These are phyloP conservation scores for Lentinula aciculospora DNA, from an alignment of 768 basidiomycete species.

Conservation along the genomic window DNA sequence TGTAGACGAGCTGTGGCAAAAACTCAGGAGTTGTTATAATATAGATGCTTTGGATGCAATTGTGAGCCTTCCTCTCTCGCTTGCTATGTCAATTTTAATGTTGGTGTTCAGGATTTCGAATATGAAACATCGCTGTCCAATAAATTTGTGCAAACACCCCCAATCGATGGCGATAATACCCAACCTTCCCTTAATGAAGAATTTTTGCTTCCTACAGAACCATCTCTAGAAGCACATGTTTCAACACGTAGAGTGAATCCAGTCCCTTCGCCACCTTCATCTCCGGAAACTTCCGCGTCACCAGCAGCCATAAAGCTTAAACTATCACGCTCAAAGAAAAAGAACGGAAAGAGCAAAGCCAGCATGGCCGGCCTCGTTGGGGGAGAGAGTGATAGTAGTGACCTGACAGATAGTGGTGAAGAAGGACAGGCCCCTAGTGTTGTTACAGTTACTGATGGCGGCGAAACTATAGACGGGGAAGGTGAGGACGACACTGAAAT, in stretches of 20 bases:
- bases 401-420: conserved; percentile 77
- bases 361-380: conserved; percentile 71
- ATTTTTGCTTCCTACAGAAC: conserved; percentile 57
- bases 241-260: conserved; percentile 57
- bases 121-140: conserved; percentile 39
- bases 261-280: conserved; percentile 59
- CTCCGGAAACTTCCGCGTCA: conserved; percentile 40
- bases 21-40: conserved; percentile 67
- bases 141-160: conserved; percentile 53
- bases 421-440: conserved; percentile 58
- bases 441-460: conserved; percentile 64
- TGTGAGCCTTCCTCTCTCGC: conserved; percentile 32
- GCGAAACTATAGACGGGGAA: conserved; percentile 61
- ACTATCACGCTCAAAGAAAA: conserved; percentile 18
- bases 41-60: conserved; percentile 69
- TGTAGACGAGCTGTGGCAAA: conserved; percentile 68
- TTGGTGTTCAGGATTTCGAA: conserved; percentile 36
- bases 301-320: conserved; percentile 12
- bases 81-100: background rate
- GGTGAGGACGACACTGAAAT: conserved; percentile 56
- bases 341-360: conserved; percentile 45
- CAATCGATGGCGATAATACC: conserved; percentile 62
- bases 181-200: conserved; percentile 69
- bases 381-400: conserved; percentile 83
- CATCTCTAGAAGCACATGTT: conserved; percentile 53